Evolutionary conservation across 768 basidiomycete species (phyloP).

Genomic region (Tulasnella sp.): DNA sequence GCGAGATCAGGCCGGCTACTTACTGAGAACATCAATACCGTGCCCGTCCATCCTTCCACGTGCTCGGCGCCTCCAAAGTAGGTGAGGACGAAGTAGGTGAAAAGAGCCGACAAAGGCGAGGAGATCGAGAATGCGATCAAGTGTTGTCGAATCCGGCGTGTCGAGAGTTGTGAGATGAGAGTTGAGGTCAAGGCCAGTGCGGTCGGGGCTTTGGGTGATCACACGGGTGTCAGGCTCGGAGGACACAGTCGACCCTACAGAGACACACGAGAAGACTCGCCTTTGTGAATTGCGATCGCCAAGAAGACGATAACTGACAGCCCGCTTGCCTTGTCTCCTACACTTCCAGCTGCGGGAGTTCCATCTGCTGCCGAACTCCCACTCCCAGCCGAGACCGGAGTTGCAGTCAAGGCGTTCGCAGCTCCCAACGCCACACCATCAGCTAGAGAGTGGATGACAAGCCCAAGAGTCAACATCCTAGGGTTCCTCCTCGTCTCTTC

Average conservation of each 20-base stretch:
- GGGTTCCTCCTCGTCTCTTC: slow-evolving; percentile 26
- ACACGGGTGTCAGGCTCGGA: neutral
- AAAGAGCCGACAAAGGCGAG: slow-evolving; percentile 76
- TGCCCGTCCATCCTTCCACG: slow-evolving; percentile 58
- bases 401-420: slow-evolving; percentile 31
- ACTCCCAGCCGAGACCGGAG: slow-evolving; percentile 1
- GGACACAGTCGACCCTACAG: slow-evolving; percentile 32
- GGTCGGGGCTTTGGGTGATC: slow-evolving; percentile 63
- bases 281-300: slow-evolving; percentile 90
- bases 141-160: slow-evolving; percentile 62
- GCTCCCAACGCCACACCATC: slow-evolving; percentile 93
- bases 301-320: slow-evolving; percentile 84
- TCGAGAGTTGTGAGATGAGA: slow-evolving; percentile 72
- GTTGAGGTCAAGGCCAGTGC: slow-evolving; percentile 84
- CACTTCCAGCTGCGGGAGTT: neutral
- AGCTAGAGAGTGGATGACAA: slow-evolving; percentile 82
- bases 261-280: slow-evolving; percentile 14
- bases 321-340: slow-evolving; percentile 41
- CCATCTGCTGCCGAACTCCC: neutral
- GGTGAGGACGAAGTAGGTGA: slow-evolving; percentile 67
- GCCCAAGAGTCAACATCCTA: slow-evolving; percentile 63
- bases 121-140: slow-evolving; percentile 75
- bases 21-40: slow-evolving; percentile 81
- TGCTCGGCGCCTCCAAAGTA: slow-evolving; percentile 47
- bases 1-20: slow-evolving; percentile 35